Conservation (phyloP, 202 grass and related monocot genomes). For the Zizania palustris region DNA sequence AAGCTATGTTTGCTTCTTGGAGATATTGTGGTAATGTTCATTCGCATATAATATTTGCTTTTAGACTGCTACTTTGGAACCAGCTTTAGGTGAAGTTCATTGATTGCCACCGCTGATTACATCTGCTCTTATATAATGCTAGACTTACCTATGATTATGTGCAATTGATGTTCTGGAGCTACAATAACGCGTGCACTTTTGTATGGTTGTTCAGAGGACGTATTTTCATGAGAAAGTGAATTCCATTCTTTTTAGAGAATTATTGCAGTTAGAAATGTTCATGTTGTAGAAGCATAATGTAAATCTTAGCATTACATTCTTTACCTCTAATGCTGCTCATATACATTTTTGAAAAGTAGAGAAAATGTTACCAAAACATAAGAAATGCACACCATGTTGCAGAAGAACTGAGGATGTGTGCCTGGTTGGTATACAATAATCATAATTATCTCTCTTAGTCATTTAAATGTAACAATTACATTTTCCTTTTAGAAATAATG, state of each 20-base stretch:
- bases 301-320: not conserved
- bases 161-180: not conserved
- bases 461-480: not conserved
- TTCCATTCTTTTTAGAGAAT: conserved; percentile 6
- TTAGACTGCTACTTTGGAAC: conserved; percentile 19
- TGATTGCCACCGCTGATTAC: not conserved
- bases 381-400: conserved; percentile 17
- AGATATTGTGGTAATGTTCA: conserved; percentile 26
- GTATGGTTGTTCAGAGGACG: conserved; percentile 15
- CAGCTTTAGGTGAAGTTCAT: not conserved
- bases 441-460: not conserved
- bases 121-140: not conserved
- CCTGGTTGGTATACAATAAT: not conserved
- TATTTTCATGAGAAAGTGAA: not conserved
- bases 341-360: conserved; percentile 1
- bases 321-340: not conserved
- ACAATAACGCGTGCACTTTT: not conserved
- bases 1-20: not conserved
- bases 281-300: conserved; percentile 17
- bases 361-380: not conserved
- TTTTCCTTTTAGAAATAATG: not conserved
- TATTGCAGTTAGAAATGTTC: not conserved
- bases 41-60: conserved; percentile 5
- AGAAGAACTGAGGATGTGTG: not conserved
- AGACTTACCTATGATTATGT: not conserved